Conservation (phyloP, 495 filamentous ascomycete genomes). For the Neurospora sp. region DNA sequence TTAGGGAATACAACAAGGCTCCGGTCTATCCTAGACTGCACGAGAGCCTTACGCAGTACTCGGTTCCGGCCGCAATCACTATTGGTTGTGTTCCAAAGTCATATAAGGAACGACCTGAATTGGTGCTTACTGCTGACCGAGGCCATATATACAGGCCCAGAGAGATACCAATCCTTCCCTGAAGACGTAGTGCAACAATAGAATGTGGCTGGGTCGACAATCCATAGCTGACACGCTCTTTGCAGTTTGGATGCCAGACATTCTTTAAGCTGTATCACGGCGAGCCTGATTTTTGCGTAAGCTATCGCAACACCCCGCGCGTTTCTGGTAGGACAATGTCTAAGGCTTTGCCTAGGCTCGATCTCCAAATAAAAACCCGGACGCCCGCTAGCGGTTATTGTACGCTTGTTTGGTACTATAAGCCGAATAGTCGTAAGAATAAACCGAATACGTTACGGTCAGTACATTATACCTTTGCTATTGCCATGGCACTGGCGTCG, state of each 20-base stretch:
- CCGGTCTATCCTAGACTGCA: neutral
- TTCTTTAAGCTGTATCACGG: neutral
- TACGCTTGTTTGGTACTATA: too few relatives aligned
- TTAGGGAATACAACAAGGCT: neutral
- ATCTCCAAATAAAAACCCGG: too few relatives aligned
- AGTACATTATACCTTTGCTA: too few relatives aligned
- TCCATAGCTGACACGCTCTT: neutral
- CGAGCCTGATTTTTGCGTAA: neutral
- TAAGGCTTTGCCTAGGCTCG: neutral
- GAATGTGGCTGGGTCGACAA: neutral
- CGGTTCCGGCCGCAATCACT: neutral
- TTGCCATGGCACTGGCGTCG: too few relatives aligned
- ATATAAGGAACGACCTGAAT: too few relatives aligned
- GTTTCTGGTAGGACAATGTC: neutral
- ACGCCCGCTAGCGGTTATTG: too few relatives aligned
- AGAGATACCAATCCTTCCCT: neutral
- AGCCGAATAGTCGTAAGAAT: too few relatives aligned
- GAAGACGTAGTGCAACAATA: too few relatives aligned
- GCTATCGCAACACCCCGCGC: neutral
- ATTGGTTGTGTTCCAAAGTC: too few relatives aligned
- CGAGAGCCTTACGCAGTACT: neutral
- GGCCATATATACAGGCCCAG: neutral
- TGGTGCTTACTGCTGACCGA: neutral
- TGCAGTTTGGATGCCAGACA: neutral
- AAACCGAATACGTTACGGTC: too few relatives aligned